Base-by-base conservation (phyloP, 768 basidiomycete genomes). In the Austroboletus festivus region DNA sequence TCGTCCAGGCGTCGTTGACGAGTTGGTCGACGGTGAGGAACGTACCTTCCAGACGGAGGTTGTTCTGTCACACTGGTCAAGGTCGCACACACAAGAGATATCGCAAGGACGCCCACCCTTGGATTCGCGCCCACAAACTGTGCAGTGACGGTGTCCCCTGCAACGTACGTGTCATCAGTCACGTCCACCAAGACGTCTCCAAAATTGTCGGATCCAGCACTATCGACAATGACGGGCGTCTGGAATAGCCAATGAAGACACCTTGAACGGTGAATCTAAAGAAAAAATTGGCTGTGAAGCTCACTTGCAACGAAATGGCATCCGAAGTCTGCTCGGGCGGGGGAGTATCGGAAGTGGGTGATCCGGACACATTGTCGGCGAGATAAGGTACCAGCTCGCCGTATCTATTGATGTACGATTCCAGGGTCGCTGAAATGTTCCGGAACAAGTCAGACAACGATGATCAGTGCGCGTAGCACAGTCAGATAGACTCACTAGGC, bases 351-450 rank as follows among this genome's bases (percentile, higher is more conserved):
- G 85, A 79, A n/a, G 75, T 57, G 18, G 84, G 81, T 2, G 71
- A 62, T 2, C 74, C 77, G 6, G 60, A 58, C 3, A 51, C 72
- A 42, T 67, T 64, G 45, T 81, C 77, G 1, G 77, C 77, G 21
- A 89, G 72, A 72, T 75, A 85, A 4, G 78, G 73, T 11, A 88
- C 78, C 24, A 89, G 74, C 53, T 76, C 80, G 31, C 74, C 73
- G 64, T 89, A 90, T 59, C 83, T 84, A 64, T 88, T 76, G 50
- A 89, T 85, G 61, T 87, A 90, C 2, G 89, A 83, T 38, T 89
- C 86, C n/a, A 89, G 73, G 2, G 86, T 88, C 55, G 73, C 86
- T 88, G 54, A 1, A 40, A 28, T 9, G 6, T 45, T 12, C 46
- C 19, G 15, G 15, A 16, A 8, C 6, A 21, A 44, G 42, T 55